Evolutionary conservation across 2,329 filamentous ascomycete genomes (phyloP), one percentile per base, ranked within the genome.

Genomic region (Verticillium klebahnii): DNA sequence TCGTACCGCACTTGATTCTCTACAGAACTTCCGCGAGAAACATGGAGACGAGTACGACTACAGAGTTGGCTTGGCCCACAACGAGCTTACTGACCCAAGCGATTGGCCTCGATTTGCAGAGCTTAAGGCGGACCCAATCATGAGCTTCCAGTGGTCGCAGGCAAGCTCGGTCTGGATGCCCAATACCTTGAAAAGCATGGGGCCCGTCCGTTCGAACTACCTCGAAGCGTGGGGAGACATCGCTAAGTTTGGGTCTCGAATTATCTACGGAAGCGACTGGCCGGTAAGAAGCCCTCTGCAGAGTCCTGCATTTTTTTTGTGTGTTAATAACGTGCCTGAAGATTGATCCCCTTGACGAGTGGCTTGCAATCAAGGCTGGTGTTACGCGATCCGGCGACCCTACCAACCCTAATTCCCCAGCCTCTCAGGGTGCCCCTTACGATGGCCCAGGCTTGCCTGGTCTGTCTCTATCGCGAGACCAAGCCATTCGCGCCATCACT

Each of bases 221-320:
- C 61, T 84, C 4, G 63, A 71, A 7, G 67, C 69, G 0, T 70
- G 64, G 61, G 67, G 63, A 32, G 61, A 69, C 2, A 61, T 67
- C 64, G 1, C 62, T 67, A 68, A 40, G 63, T 60, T 60, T 31
- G 62, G 62, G 3, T 58, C 37, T 4, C 60, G 52, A 7, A 36
- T 64, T 14, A 52, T 69, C 5, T 70, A 71, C 8, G 69, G 69
- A 36, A 71, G 69, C 14, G 69, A 70, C 45, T 71, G 69, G 68
- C 69, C 69, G 19, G 69, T 70, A 60, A 67, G 68, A 64, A 9
- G 2, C 4, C 2, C 19, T 56, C 2, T 17, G 5, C 32, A 36
- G 19, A 25, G 17, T 12, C 14, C 31, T 5, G 14, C 2, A 32
- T 2, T 1, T 15, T 25, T 2, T 19, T 25, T 2, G 39, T 12